Evolutionary conservation across 768 basidiomycete genomes (phyloP), one percentile per base, ranked within the genome.

Genomic region (Pleurotus tuber-regium): DNA sequence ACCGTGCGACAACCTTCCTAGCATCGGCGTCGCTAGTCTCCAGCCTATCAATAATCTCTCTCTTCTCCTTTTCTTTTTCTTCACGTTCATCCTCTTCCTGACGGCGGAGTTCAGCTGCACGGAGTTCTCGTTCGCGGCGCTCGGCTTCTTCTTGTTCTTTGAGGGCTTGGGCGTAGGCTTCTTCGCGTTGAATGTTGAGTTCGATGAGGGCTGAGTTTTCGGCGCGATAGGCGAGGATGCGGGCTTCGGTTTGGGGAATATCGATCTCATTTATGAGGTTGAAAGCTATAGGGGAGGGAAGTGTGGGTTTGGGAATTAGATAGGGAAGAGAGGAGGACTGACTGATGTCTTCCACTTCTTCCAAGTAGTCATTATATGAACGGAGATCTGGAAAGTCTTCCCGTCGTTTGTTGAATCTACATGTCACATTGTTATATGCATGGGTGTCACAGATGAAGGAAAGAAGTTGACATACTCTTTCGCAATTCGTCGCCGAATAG

Each of bases 221-320:
- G 21, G 76, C 78, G 35, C 87, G 85, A 66, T 90, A 92, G 36
- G 78, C 76, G 2, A 80, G 78, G 55, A 99, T 89, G 16, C 89
- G 84, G 5, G 81, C 82, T 70, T 98, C 94, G 0, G 94, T 98
- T 59, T 83, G 75, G 4, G 79, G 66, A 18, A 92, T 64, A 53
- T 97, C 86, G 39, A 95, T 79, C 24, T 92, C 89, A 57, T 97
- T 87, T 51, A 98, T 93, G 28, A 98, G 84, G 66, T 98, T 98
- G 74, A 96, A 98, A 4, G 92, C 95, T n/a, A n/a, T n/a, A n/a
- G n/a, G n/a, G n/a, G n/a, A n/a, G 95, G 46, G 24, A 16, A 29
- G 40, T 21, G n/a, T n/a, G 16, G 7, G 35, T 54, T 48, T 35
- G 28, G 48, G 14, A 19, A 18, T 54, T 16, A 23, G 52, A 26